Base-by-base conservation (phyloP, 2,329 filamentous ascomycete species). In the Thielaviopsis punctulata region DNA sequence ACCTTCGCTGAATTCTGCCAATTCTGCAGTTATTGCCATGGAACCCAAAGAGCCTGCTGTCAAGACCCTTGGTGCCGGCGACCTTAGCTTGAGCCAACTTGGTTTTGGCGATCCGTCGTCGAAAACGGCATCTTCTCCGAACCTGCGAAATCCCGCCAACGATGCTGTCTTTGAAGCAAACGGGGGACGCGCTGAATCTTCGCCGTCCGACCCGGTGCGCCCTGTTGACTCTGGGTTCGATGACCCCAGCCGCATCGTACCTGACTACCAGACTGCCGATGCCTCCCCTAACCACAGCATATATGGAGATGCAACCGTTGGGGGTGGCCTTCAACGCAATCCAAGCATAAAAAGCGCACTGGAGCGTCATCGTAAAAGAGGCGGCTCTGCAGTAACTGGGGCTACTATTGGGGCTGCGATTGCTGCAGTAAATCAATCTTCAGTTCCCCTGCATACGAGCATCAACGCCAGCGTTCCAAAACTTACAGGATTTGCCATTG, bases 401-500 rank as follows among this genome's bases (percentile, higher is more conserved):
- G 78, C 73, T 41, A 82, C 82, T 1, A 80, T 90, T 57, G 83
- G 80, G 51, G 82, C 84, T 7, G 79, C 80, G 15, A 79, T 89
- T 58, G 77, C 76, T 50, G 77, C 81, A n/a, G 82, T 79, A 54
- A 82, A 82, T 55, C 49, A 55, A n/a, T 52, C 53, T 13, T 55
- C 53, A 19, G 25, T 55, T 22, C 53, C 53, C 22, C 69, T 77
- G 55, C 80, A 80, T 52, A 71, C 76, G 33, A 81, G 82, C 3
- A 65, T 89, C n/a, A 71, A 69, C 54, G 62, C 73, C 15, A 76
- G 75, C 58, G 75, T 78, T 4, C 84, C 86, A 45, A 88, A 89
- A 57, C 73, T 94, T 57, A 95, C 90, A 4, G 92, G 92, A 0
- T 98, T 98, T 64, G 90, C 92, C 48, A 88, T 96, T 57, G 92